These are phyloP conservation scores for Epichloe gansuensis DNA, from an alignment of 2,329 filamentous ascomycete genomes.

Conservation along the genomic window DNA sequence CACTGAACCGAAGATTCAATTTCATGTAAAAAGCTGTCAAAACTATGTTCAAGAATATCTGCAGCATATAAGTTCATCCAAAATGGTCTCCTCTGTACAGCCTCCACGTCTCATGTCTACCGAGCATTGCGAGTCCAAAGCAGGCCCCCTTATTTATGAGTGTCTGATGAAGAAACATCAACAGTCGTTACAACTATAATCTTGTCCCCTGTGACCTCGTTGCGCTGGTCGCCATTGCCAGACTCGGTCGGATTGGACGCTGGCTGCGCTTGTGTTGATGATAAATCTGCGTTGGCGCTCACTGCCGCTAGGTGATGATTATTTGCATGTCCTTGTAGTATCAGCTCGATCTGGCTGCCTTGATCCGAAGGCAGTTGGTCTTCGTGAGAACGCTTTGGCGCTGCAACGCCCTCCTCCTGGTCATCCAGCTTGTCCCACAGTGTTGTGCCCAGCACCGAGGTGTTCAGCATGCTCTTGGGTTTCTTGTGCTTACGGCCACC, in stretches of 20 bases:
- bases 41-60: no score
- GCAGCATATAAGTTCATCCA: no score
- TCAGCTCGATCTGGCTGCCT: conserved; percentile 20
- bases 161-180: conserved; percentile 12
- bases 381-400: neutral
- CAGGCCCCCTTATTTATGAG: neutral
- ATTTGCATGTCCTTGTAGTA: conserved; percentile 8
- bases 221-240: conserved; percentile 1
- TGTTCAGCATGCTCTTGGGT: conserved; percentile 6
- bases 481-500: conserved; percentile 7
- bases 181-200: conserved; percentile 19
- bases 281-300: conserved; percentile 3
- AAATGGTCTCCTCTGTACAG: no score
- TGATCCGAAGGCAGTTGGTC: conserved; percentile 7
- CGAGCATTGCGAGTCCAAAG: no score
- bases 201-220: conserved; percentile 8
- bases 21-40: no score
- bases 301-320: conserved; percentile 9
- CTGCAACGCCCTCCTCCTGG: conserved; percentile 8
- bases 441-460: conserved; percentile 12
- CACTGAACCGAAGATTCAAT: no score
- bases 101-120: no score
- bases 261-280: conserved; percentile 3
- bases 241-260: neutral
- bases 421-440: conserved; percentile 21